phyloP scores from a whole-genome alignment of 163 green algal genomes.

The Volvox carteri region DNA sequence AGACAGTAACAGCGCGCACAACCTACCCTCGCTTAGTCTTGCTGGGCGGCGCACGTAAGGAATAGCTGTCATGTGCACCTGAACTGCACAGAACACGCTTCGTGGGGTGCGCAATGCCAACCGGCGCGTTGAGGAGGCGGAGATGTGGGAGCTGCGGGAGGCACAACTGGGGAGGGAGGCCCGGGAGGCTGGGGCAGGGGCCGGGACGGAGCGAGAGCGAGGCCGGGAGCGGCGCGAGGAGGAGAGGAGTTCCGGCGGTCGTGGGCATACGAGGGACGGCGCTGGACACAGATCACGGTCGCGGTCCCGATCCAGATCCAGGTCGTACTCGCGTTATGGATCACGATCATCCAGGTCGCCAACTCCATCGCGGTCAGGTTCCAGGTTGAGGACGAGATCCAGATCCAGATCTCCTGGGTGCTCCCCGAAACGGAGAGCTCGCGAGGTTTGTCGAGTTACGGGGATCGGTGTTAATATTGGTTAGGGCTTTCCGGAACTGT shows the following conservation, averaged over 20 bases:
- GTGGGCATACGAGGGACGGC: neutral
- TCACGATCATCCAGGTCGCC: slow-evolving; percentile 1
- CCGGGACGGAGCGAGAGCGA: neutral
- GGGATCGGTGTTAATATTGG: too few species aligned
- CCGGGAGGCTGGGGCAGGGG: neutral
- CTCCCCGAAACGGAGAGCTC: neutral
- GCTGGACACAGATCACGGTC: neutral
- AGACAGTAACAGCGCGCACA: too few species aligned
- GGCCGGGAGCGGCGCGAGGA: neutral
- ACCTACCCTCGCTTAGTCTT: too few species aligned
- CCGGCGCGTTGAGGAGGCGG: slow-evolving; percentile 51
- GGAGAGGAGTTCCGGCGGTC: too few species aligned
- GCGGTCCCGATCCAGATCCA: slow-evolving; percentile 18
- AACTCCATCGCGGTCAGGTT: slow-evolving; percentile 5
- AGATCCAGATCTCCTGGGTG: neutral
- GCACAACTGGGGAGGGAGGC: slow-evolving; percentile 51
- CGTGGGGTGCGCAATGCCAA: slow-evolving; percentile 66
- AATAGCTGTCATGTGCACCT: too few species aligned
- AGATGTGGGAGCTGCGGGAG: slow-evolving; percentile 65
- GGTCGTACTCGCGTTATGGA: neutral
- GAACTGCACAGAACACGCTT: slow-evolving; percentile 63
- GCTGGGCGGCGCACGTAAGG: too few species aligned
- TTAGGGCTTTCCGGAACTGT: too few species aligned
- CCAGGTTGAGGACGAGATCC: slow-evolving; percentile 15
- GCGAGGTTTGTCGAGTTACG: too few species aligned